A percentile compares a stretch with the other conserved stretches of the same genome.
Evolutionary conservation across 345 rosid genomes (phyloP).

Genomic region (Lepidium aucheri): DNA sequence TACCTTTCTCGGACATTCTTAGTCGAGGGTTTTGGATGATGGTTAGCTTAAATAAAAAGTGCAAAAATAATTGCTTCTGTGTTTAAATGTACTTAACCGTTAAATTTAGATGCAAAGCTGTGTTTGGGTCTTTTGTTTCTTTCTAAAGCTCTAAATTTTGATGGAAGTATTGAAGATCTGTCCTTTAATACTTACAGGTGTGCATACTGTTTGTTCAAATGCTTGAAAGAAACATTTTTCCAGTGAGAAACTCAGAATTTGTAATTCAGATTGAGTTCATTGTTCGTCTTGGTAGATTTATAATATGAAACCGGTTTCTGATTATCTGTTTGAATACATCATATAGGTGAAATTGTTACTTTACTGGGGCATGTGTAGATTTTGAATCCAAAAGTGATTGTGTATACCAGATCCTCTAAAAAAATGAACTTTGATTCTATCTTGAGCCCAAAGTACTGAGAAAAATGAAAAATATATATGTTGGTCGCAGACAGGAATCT

Average conservation of each 20-base stretch:
- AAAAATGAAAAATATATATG: background rate
- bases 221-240: background rate
- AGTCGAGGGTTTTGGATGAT: background rate
- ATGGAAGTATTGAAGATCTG: background rate
- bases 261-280: background rate
- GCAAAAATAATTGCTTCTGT: background rate
- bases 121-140: background rate
- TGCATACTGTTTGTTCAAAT: conserved; percentile 2
- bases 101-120: background rate
- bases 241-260: background rate
- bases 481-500: background rate
- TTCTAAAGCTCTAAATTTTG: background rate
- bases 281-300: background rate
- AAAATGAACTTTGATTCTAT: background rate
- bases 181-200: background rate
- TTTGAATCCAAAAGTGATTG: background rate
- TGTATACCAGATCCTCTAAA: background rate
- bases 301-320: background rate
- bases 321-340: background rate
- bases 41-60: background rate
- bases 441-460: background rate
- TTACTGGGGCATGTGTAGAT: background rate
- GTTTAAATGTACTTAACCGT: background rate
- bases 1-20: background rate
- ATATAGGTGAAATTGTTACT: background rate